Evolutionary conservation across 2,329 filamentous ascomycete genomes (phyloP).

Genomic region (Pseudogymnoascus sp.): DNA sequence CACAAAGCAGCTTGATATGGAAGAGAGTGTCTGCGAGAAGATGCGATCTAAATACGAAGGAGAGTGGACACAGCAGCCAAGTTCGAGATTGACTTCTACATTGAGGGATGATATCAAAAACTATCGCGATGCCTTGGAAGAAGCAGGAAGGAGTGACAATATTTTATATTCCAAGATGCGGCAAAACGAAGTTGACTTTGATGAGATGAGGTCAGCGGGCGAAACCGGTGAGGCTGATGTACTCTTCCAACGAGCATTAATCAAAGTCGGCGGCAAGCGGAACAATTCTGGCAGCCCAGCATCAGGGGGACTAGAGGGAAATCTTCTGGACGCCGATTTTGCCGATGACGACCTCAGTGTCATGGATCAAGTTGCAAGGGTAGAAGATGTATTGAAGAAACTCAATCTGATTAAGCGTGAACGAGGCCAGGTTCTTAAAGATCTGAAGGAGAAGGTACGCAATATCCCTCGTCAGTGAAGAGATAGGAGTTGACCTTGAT

Average conservation of each 20-base stretch:
- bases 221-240: conserved; percentile 81
- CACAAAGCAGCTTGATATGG: conserved; percentile 86
- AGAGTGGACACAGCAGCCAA: conserved; percentile 97
- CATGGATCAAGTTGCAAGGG: conserved; percentile 76
- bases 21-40: conserved; percentile 97
- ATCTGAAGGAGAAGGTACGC: conserved; percentile 90
- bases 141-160: conserved; percentile 77
- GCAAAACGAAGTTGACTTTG: conserved; percentile 81
- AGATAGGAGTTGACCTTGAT: neutral
- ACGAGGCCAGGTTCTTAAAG: conserved; percentile 83
- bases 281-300: conserved; percentile 50
- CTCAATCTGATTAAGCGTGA: conserved; percentile 89
- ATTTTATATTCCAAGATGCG: conserved; percentile 77
- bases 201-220: conserved; percentile 87
- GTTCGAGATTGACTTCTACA: conserved; percentile 79
- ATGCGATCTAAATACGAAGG: conserved; percentile 95
- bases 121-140: conserved; percentile 82
- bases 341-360: conserved; percentile 73
- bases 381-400: conserved; percentile 87
- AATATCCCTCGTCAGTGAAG: neutral
- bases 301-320: conserved; percentile 55
- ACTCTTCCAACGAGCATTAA: conserved; percentile 79
- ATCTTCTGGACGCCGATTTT: conserved; percentile 86
- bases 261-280: conserved; percentile 62
- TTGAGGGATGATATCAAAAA: conserved; percentile 78